These are phyloP conservation scores for Chrysosphaeria jannelii DNA, from an alignment of 2,329 filamentous ascomycete species.

Conservation along the genomic window DNA sequence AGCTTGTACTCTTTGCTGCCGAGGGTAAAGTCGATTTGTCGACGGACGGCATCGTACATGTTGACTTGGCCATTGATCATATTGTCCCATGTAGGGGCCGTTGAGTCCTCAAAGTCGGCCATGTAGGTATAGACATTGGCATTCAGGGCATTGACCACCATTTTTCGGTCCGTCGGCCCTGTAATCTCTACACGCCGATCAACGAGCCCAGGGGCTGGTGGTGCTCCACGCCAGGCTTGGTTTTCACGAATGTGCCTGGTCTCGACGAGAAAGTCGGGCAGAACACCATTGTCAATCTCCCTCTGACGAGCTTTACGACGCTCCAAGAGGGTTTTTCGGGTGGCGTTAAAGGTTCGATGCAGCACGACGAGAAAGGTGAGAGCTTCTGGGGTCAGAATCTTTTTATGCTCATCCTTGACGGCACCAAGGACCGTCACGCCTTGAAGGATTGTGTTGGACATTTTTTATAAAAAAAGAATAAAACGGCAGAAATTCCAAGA, in stretches of 20 bases:
- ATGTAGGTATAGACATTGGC: slow-evolving; percentile 96
- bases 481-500: background rate
- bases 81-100: slow-evolving; percentile 91
- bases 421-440: slow-evolving; percentile 65
- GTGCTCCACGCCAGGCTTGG: slow-evolving; percentile 73
- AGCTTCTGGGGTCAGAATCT: slow-evolving; percentile 77
- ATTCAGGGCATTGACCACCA: slow-evolving; percentile 95
- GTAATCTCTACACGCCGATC: slow-evolving; percentile 94
- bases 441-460: slow-evolving; percentile 52
- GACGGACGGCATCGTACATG: slow-evolving; percentile 82
- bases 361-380: slow-evolving; percentile 79
- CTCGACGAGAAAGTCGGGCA: slow-evolving; percentile 87
- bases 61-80: slow-evolving; percentile 98
- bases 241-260: slow-evolving; percentile 88
- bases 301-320: slow-evolving; percentile 63
- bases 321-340: slow-evolving; percentile 67
- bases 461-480: too few species aligned
- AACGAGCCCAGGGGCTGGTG: slow-evolving; percentile 70
- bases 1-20: slow-evolving; percentile 94
- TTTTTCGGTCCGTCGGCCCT: slow-evolving; percentile 88
- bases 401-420: slow-evolving; percentile 49
- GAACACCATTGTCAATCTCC: slow-evolving; percentile 65
- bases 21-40: slow-evolving; percentile 86
- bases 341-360: slow-evolving; percentile 78
- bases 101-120: slow-evolving; percentile 96